Evolutionary conservation across 2,329 filamentous ascomycete species (phyloP).

Genomic region (Microascus cirrosus): DNA sequence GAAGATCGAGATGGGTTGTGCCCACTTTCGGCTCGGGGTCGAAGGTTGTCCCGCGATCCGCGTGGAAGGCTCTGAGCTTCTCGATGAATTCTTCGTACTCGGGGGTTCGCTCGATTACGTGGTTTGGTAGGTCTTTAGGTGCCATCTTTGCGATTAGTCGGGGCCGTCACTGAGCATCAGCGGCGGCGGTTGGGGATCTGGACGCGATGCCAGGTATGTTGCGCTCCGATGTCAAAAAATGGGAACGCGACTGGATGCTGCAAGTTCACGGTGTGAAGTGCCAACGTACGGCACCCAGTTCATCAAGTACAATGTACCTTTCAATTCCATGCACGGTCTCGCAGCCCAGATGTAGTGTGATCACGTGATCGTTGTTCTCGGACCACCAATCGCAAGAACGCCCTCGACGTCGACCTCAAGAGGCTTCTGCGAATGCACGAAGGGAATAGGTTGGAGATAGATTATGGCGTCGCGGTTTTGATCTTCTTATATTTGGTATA

Average conservation of each 20-base stretch:
- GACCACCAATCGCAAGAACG: no score
- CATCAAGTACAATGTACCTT: neutral
- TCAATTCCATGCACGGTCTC: neutral
- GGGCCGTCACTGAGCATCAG: constrained; percentile 1
- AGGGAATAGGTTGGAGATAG: no score
- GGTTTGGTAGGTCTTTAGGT: constrained; percentile 23
- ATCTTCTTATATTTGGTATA: no score
- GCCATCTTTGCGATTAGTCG: constrained; percentile 15
- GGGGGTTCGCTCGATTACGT: constrained; percentile 45
- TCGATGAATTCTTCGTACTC: constrained; percentile 74
- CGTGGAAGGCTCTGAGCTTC: constrained; percentile 62
- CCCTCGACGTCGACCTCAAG: no score
- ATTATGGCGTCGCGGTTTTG: no score
- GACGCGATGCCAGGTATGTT: neutral
- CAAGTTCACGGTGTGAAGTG: neutral
- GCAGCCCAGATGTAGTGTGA: neutral
- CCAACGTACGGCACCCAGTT: neutral
- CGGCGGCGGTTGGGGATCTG: neutral
- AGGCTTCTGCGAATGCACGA: no score
- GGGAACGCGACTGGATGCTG: neutral
- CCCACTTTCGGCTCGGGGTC: constrained; percentile 77
- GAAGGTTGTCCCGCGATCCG: constrained; percentile 66
- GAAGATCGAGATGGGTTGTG: constrained; percentile 62
- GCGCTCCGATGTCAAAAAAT: neutral
- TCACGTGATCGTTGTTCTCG: neutral